These are phyloP conservation scores for Chamaenerion angustifolium DNA, from an alignment of 345 rosid genomes.

Conservation along the genomic window DNA sequence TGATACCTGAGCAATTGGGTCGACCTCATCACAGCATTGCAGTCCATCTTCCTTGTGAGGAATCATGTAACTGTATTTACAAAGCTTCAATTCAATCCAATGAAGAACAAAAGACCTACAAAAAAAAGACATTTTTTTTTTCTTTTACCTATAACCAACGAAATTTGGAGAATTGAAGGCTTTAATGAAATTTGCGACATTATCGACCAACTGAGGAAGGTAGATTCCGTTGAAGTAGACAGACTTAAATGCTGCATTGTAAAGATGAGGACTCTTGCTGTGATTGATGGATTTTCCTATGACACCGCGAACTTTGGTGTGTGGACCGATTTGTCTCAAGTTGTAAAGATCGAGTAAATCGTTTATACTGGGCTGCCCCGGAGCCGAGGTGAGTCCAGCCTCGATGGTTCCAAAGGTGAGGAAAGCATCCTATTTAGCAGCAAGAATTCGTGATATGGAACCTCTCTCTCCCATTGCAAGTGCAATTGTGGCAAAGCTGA, in stretches of 20 bases:
- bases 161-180: slow-evolving; percentile 36
- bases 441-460: slow-evolving; percentile 39
- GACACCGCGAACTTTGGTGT: too few relatives aligned
- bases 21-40: slow-evolving; percentile 36
- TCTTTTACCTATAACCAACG: slow-evolving; percentile 41
- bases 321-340: too few relatives aligned
- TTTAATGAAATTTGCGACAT: slow-evolving; percentile 30
- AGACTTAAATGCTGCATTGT: slow-evolving; percentile 37
- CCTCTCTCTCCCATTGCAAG: slow-evolving; percentile 56
- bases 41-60: slow-evolving; percentile 47
- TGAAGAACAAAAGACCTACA: not conserved
- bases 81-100: not conserved
- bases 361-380: slow-evolving; percentile 13
- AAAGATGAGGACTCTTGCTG: slow-evolving; percentile 52
- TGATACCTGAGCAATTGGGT: slow-evolving; percentile 40
- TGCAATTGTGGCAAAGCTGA: slow-evolving; percentile 46
- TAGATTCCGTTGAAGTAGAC: slow-evolving; percentile 42
- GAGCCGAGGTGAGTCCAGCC: slow-evolving; percentile 37
- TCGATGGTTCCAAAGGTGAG: slow-evolving; percentile 48
- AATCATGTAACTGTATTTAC: slow-evolving; percentile 25
- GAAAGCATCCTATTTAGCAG: slow-evolving; percentile 44
- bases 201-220: slow-evolving; percentile 39
- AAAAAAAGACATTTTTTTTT: not conserved
- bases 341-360: too few relatives aligned
- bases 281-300: slow-evolving; percentile 23